Percentiles rank a stretch among this genome's conserved stretches.
Evolutionary conservation across 108 stramenopile genomes (phyloP).

Genomic region (Pseudonitzschia multistriata): DNA sequence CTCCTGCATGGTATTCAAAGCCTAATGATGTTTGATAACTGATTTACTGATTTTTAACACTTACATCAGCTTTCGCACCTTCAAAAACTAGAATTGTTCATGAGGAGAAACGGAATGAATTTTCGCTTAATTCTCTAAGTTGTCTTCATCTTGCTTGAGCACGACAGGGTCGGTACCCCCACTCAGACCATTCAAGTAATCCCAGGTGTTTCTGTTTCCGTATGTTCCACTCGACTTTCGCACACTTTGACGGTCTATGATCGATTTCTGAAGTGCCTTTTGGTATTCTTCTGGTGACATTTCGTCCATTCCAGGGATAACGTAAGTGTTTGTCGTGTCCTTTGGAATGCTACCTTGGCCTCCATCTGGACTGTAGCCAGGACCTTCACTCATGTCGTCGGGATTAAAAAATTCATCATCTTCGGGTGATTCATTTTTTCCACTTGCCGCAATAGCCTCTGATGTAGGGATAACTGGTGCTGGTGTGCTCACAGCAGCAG

Average conservation of each 20-base stretch:
- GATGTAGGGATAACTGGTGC: neutral
- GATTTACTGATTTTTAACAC: too few species aligned
- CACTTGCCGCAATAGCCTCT: neutral
- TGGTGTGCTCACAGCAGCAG: neutral
- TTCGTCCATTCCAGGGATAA: constrained; percentile 76
- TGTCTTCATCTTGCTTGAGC: neutral
- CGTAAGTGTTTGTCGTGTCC: constrained; percentile 72
- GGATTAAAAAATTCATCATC: constrained; percentile 18
- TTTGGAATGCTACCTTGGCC: constrained; percentile 53
- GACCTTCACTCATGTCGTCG: constrained; percentile 33
- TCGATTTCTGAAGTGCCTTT: constrained; percentile 55
- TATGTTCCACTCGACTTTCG: constrained; percentile 21
- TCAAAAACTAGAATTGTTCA: neutral
- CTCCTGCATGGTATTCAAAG: too few species aligned
- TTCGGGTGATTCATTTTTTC: neutral
- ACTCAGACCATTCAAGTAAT: constrained; percentile 42
- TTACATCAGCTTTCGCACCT: neutral
- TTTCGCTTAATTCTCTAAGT: constrained; percentile 2
- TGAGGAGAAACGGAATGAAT: neutral
- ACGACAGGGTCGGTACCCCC: constrained; percentile 9
- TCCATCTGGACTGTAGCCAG: constrained; percentile 48
- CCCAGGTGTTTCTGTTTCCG: constrained; percentile 38
- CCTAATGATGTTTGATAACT: too few species aligned
- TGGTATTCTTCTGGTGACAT: constrained; percentile 83
- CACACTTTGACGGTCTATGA: constrained; percentile 51